These are phyloP conservation scores for Saprolegnia parasitica DNA, from an alignment of 352 stramenopile genomes.

Conservation along the genomic window DNA sequence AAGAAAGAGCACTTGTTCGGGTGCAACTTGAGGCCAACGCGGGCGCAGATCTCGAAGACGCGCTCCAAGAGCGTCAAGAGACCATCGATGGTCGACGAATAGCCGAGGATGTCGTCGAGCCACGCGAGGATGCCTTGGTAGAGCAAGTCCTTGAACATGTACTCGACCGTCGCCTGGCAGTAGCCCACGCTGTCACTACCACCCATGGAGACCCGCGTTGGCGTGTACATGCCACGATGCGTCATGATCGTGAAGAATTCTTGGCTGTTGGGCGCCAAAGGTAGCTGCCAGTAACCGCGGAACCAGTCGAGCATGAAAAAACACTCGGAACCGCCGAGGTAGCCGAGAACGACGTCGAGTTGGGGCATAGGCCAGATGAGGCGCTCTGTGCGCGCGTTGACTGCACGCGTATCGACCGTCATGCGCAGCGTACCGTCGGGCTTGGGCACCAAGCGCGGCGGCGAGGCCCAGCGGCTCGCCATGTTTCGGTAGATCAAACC, in stretches of 20 bases:
- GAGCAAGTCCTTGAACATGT: conserved; percentile 28
- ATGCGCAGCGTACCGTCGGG: conserved; percentile 27
- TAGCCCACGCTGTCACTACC: conserved; percentile 30
- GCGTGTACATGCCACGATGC: conserved; percentile 29
- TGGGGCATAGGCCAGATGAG: conserved; percentile 25
- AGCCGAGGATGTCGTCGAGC: conserved; percentile 31
- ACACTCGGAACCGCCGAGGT: background rate
- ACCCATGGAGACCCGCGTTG: conserved; percentile 30
- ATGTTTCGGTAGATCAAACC: conserved; percentile 26
- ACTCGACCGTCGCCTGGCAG: conserved; percentile 29
- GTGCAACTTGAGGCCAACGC: background rate
- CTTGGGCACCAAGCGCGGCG: conserved; percentile 30
- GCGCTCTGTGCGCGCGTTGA: conserved; percentile 24
- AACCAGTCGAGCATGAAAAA: conserved; percentile 26
- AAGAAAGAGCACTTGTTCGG: conserved; percentile 5
- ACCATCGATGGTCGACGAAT: conserved; percentile 5
- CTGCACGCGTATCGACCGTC: conserved; percentile 26
- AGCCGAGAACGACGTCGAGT: conserved; percentile 15
- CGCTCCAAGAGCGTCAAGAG: conserved; percentile 30
- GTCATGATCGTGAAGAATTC: conserved; percentile 33
- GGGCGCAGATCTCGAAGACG: background rate
- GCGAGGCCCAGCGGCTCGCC: conserved; percentile 26
- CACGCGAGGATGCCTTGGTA: background rate
- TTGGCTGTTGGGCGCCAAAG: conserved; percentile 22
- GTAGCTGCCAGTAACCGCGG: conserved; percentile 24